A percentile compares a stretch with the other conserved stretches of the same genome.
phyloP scores from a whole-genome alignment of 306 rosid species.

The Acacia confusa region DNA sequence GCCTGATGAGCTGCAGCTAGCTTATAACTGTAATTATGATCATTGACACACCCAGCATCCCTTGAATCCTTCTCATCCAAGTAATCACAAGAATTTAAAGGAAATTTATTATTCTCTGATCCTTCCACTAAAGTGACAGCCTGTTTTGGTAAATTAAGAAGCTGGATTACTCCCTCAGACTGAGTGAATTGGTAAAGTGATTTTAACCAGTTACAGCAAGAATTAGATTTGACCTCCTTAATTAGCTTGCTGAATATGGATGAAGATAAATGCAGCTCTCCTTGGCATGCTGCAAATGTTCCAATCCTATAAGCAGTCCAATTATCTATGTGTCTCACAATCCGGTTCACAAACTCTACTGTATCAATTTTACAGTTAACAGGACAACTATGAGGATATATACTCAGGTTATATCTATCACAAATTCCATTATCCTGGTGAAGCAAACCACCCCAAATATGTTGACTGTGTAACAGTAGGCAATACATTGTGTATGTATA shows the following conservation, averaged over 20 bases:
- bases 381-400: constrained; percentile 13
- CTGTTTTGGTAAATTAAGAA: constrained; percentile 36
- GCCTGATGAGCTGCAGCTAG: constrained; percentile 45
- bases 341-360: constrained; percentile 35
- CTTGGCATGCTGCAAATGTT: constrained; percentile 52
- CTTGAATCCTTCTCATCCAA: constrained; percentile 31
- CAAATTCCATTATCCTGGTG: constrained; percentile 32
- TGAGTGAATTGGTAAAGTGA: constrained; percentile 48
- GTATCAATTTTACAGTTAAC: constrained; percentile 41
- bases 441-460: constrained; percentile 43
- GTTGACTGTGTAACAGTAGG: constrained; percentile 44
- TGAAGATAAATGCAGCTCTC: constrained; percentile 49
- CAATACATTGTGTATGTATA: constrained; percentile 42
- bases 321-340: constrained; percentile 35
- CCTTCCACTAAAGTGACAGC: constrained; percentile 37
- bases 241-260: constrained; percentile 44
- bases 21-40: constrained; percentile 28
- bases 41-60: constrained; percentile 10
- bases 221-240: constrained; percentile 39
- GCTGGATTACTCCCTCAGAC: constrained; percentile 46
- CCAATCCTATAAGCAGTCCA: constrained; percentile 62
- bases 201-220: constrained; percentile 50
- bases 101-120: constrained; percentile 33
- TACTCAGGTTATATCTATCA: constrained; percentile 6
- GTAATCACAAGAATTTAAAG: constrained; percentile 19